These are phyloP conservation scores for Phanerochaete sordida DNA, from an alignment of 768 basidiomycete species.

Conservation along the genomic window DNA sequence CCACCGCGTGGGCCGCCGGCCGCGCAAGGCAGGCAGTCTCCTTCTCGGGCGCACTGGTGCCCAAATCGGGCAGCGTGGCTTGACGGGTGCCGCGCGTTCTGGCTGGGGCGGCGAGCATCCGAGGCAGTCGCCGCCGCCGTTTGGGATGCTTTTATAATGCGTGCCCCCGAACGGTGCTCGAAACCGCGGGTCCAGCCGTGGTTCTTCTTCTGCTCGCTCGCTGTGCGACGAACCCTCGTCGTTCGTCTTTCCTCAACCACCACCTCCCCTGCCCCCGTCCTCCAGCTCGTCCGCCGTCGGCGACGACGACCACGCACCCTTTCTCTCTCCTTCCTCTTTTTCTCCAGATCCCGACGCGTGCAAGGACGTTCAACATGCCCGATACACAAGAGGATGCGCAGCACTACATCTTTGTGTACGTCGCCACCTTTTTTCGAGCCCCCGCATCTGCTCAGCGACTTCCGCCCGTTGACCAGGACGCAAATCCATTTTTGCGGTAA, in stretches of 20 bases:
- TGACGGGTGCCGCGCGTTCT: neutral
- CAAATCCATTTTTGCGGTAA: slow-evolving; percentile 86
- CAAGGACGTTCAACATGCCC: slow-evolving; percentile 26
- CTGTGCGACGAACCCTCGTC: neutral
- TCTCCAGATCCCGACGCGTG: neutral
- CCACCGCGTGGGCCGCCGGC: neutral
- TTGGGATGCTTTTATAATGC: neutral
- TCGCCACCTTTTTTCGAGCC: slow-evolving; percentile 10
- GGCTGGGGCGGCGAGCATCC: neutral
- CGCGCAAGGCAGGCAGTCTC: neutral
- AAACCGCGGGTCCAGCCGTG: neutral
- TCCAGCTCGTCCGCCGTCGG: slow-evolving; percentile 1
- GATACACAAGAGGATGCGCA: slow-evolving; percentile 56
- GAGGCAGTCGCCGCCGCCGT: neutral
- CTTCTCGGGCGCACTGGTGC: neutral
- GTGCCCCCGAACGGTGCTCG: neutral
- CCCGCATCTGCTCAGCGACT: neutral
- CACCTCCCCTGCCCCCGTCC: slow-evolving; percentile 2
- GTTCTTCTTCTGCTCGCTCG: neutral
- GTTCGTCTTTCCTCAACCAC: slow-evolving; percentile 1
- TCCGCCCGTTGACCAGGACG: slow-evolving; percentile 32
- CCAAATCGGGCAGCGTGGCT: neutral
- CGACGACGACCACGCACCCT: neutral
- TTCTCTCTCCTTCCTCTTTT: neutral
- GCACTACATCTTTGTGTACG: slow-evolving; percentile 73